Conservation (phyloP, 257 asterid species). For the Misopates orontium region DNA sequence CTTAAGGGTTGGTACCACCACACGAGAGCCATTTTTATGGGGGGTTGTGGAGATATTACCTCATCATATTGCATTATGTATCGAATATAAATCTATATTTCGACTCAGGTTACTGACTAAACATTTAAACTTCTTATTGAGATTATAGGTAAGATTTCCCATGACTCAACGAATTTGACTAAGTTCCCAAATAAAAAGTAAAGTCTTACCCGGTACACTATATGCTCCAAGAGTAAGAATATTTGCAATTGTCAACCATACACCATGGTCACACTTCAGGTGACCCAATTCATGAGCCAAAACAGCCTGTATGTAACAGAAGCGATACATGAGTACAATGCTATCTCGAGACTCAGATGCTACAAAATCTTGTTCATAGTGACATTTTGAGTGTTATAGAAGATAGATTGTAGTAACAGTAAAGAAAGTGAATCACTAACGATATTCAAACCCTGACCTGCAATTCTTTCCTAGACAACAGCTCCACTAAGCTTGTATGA, state of each 20-base stretch:
- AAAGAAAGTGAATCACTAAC: background rate
- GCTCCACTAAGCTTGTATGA: conserved; percentile 94
- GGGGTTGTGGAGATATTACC: background rate
- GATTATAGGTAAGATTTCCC: background rate
- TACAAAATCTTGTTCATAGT: conserved; percentile 12
- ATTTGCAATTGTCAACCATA: conserved; percentile 91
- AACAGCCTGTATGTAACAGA: conserved; percentile 62
- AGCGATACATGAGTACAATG: conserved; percentile 13
- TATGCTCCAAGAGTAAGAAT: conserved; percentile 90
- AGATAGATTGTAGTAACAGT: background rate
- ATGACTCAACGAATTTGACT: conserved; percentile 13
- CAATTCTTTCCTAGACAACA: conserved; percentile 76
- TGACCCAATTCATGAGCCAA: conserved; percentile 97
- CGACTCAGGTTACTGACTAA: background rate
- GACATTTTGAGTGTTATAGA: background rate
- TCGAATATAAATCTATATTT: background rate
- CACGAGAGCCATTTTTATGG: too few species aligned
- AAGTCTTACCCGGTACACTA: conserved; percentile 67
- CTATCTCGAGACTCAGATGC: background rate
- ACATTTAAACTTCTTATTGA: background rate
- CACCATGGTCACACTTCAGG: conserved; percentile 93
- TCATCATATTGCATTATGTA: background rate
- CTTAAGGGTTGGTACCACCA: too few species aligned
- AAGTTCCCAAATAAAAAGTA: background rate
- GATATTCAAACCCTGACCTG: conserved; percentile 48